Evolutionary conservation across 2,329 filamentous ascomycete species (phyloP).

Genomic region (Graphilbum sp.): DNA sequence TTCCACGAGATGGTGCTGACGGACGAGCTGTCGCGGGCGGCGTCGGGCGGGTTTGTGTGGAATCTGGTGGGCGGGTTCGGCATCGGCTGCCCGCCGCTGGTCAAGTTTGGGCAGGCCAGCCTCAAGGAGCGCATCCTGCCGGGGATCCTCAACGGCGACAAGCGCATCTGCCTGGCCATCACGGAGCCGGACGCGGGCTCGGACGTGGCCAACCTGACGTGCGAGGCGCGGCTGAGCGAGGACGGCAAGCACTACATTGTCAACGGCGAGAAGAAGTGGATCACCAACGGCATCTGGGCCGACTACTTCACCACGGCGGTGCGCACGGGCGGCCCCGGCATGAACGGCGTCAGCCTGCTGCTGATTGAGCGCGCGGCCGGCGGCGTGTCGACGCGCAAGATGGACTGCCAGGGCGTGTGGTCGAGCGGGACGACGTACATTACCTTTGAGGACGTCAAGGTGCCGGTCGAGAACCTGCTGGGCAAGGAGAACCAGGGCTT

Average conservation of each 20-base stretch:
- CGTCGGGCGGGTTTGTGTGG: conserved; percentile 90
- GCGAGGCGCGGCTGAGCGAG: conserved; percentile 84
- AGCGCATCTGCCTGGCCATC: conserved; percentile 93
- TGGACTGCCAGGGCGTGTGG: conserved; percentile 99
- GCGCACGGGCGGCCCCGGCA: conserved; percentile 71
- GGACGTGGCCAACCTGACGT: conserved; percentile 89
- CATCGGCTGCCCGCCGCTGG: conserved; percentile 79
- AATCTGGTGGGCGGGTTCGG: conserved; percentile 93
- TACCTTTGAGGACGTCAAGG: conserved; percentile 97
- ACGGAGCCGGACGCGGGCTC: conserved; percentile 92
- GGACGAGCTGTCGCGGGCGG: conserved; percentile 79
- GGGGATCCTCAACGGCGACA: conserved; percentile 76
- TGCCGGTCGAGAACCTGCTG: conserved; percentile 95
- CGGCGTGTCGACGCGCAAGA: conserved; percentile 80
- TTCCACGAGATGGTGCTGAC: conserved; percentile 97
- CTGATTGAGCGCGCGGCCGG: conserved; percentile 76
- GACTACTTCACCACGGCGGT: conserved; percentile 98
- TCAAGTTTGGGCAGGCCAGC: conserved; percentile 79
- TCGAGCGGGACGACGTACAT: conserved; percentile 91
- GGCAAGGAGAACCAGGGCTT: conserved; percentile 98
- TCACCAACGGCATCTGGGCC: conserved; percentile 91
- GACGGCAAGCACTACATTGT: conserved; percentile 99
- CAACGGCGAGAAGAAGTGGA: conserved; percentile 99
- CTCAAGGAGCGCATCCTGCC: conserved; percentile 80
- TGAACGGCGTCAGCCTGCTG: conserved; percentile 82